A percentile compares a stretch with the other conserved stretches of the same genome.
phyloP scores from a whole-genome alignment of 768 basidiomycete genomes.

The Leccinum rimulosum region DNA sequence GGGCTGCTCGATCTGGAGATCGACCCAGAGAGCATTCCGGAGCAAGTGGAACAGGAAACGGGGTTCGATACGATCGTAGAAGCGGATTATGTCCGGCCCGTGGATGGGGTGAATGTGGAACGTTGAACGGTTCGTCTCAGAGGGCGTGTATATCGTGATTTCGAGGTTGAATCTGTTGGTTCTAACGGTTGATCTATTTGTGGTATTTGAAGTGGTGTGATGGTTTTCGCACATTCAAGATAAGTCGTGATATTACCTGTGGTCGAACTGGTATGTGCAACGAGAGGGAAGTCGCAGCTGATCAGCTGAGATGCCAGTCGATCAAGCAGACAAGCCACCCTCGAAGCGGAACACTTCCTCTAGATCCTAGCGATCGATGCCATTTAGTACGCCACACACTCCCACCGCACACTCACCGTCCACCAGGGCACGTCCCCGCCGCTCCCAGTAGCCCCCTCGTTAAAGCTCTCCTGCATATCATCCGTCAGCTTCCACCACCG shows the following conservation, averaged over 20 bases:
- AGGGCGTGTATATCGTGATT: neutral
- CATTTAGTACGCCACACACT: neutral
- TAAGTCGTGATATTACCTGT: neutral
- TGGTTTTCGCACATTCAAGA: fast-evolving
- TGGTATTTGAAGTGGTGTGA: neutral
- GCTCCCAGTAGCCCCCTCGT: constrained; percentile 68
- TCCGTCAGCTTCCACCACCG: constrained; percentile 79
- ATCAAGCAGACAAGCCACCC: constrained; percentile 27
- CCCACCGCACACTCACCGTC: constrained; percentile 40
- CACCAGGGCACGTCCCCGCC: constrained; percentile 71
- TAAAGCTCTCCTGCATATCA: constrained; percentile 73
- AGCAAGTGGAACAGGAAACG: constrained; percentile 26
- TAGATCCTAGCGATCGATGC: constrained; percentile 35
- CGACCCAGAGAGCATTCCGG: constrained; percentile 37
- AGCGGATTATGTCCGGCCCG: constrained; percentile 45
- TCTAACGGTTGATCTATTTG: neutral
- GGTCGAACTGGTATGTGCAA: neutral
- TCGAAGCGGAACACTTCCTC: constrained; percentile 77
- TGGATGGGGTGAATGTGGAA: constrained; percentile 49
- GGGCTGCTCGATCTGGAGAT: constrained; percentile 51
- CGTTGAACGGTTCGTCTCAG: neutral
- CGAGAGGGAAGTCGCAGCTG: no score
- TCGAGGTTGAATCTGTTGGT: neutral
- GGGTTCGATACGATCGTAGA: constrained; percentile 53
- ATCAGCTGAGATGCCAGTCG: neutral